Conservation (phyloP, 768 basidiomycete genomes). For the Cubamyces sp. region DNA sequence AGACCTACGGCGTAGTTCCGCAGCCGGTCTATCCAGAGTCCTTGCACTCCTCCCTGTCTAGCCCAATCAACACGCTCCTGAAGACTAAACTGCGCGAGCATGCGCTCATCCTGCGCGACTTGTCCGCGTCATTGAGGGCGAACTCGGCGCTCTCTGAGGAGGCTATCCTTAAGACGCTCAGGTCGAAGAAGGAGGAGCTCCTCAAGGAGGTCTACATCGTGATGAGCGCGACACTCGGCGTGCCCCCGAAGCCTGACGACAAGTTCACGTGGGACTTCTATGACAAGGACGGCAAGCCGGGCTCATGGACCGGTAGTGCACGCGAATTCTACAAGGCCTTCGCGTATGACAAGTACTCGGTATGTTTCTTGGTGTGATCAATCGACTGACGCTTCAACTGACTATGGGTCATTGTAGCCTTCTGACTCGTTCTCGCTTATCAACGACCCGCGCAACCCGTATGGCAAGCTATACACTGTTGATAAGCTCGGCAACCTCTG, state of each 20-base stretch:
- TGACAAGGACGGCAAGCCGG: conserved; percentile 74
- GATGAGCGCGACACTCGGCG: conserved; percentile 84
- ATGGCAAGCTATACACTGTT: conserved; percentile 85
- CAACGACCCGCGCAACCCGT: conserved; percentile 90
- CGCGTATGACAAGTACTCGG: conserved; percentile 36
- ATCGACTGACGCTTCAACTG: neutral
- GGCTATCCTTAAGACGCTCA: conserved; percentile 56
- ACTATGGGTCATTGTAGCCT: conserved; percentile 44
- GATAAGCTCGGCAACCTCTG: conserved; percentile 92
- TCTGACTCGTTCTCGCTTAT: conserved; percentile 88
- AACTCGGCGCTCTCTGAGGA: conserved; percentile 45
- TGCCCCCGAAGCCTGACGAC: conserved; percentile 74
- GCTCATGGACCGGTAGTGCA: conserved; percentile 80
- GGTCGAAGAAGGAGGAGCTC: conserved; percentile 83
- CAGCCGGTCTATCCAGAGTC: conserved; percentile 85
- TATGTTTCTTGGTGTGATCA: conserved; percentile 14
- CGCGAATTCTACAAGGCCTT: conserved; percentile 69
- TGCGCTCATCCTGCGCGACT: conserved; percentile 75
- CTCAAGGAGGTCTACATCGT: conserved; percentile 84
- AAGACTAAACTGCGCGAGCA: conserved; percentile 93
- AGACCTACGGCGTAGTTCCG: conserved; percentile 88
- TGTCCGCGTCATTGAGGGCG: conserved; percentile 56
- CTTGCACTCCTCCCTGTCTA: conserved; percentile 74
- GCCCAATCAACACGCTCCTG: conserved; percentile 74
- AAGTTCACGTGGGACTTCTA: conserved; percentile 90